phyloP scores from a whole-genome alignment of 768 basidiomycete genomes.

The Suillus cothurnatus region DNA sequence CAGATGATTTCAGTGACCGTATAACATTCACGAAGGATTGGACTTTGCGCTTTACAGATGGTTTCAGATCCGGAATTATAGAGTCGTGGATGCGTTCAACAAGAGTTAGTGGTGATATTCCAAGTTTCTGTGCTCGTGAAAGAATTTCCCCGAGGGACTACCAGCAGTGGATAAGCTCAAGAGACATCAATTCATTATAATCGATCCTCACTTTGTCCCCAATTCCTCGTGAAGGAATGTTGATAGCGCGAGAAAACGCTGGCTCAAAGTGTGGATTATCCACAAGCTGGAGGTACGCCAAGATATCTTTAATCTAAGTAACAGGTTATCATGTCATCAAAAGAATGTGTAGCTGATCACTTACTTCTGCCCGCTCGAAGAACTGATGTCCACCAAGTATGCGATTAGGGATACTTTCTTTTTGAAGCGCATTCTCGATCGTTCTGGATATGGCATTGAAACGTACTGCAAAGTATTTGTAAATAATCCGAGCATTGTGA shows the following conservation, averaged over 20 bases:
- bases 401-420: conserved; percentile 73
- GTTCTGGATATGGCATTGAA: conserved; percentile 78
- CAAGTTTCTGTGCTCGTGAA: conserved; percentile 49
- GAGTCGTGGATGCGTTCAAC: conserved; percentile 67
- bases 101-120: conserved; percentile 56
- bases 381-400: conserved; percentile 84
- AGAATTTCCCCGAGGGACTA: conserved; percentile 67
- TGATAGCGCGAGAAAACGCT: conserved; percentile 72
- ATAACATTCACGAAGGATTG: conserved; percentile 60
- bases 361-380: conserved; percentile 80
- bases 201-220: conserved; percentile 67
- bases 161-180: background rate
- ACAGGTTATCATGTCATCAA: background rate
- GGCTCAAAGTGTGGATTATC: conserved; percentile 72
- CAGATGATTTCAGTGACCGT: conserved; percentile 50
- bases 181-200: background rate
- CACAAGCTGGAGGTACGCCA: conserved; percentile 81
- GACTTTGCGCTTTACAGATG: conserved; percentile 65
- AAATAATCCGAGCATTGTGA: conserved; percentile 6
- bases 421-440: conserved; percentile 76
- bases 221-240: conserved; percentile 69
- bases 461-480: conserved; percentile 53
- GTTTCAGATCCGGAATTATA: conserved; percentile 63
- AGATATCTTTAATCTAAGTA: conserved; percentile 71
- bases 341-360: conserved; percentile 11